Conservation (phyloP, 345 rosid species). For the Orychophragmus violaceus region DNA sequence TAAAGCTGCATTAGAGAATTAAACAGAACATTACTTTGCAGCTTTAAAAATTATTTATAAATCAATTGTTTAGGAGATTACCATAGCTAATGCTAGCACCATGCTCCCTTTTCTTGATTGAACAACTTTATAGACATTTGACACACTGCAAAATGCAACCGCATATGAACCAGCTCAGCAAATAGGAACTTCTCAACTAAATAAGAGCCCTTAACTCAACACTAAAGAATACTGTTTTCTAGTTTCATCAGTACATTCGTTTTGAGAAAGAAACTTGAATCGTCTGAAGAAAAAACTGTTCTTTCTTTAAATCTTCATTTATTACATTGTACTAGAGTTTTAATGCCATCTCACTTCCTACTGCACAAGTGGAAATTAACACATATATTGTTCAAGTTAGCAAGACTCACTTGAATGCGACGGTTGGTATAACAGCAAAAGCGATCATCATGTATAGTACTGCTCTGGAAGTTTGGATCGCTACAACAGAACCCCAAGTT, state of each 20-base stretch:
- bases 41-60: not conserved
- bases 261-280: not conserved
- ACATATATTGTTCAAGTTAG: not conserved
- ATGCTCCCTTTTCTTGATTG: conserved; percentile 82
- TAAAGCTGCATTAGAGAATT: conserved; percentile 51
- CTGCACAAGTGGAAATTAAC: not conserved
- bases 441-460: conserved; percentile 60
- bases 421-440: conserved; percentile 80
- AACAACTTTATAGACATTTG: conserved; percentile 79
- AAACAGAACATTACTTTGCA: conserved; percentile 19
- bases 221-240: not conserved
- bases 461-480: conserved; percentile 52
- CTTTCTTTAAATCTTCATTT: not conserved
- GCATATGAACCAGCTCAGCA: not conserved
- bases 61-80: conserved; percentile 24
- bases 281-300: not conserved
- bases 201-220: not conserved
- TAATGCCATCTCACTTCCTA: not conserved
- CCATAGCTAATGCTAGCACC: conserved; percentile 94
- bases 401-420: conserved; percentile 73
- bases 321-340: not conserved
- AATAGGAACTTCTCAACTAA: not conserved
- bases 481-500: conserved; percentile 32
- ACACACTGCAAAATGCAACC: conserved; percentile 44
- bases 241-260: not conserved